Percentiles rank a stretch among this genome's conserved stretches.
These are phyloP conservation scores for Triadica sebifera DNA, from an alignment of 345 rosid species.

Conservation along the genomic window DNA sequence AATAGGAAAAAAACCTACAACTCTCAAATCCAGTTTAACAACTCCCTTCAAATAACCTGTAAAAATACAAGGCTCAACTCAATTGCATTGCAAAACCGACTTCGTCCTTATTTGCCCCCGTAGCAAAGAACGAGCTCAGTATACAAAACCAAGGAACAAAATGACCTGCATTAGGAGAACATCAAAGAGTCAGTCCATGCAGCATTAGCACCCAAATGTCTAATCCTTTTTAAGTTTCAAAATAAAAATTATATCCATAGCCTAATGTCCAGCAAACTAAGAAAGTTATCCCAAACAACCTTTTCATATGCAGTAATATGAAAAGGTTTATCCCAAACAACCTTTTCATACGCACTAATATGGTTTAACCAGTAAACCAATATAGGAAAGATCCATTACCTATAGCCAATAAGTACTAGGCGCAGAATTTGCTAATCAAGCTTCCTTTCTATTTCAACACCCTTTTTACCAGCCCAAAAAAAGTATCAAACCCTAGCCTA, in stretches of 20 bases:
- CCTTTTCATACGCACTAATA: no score
- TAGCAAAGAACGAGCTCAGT: conserved; percentile 28
- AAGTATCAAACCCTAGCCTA: not conserved
- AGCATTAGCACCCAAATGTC: not conserved
- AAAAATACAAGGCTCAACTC: conserved; percentile 13
- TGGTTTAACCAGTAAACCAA: no score
- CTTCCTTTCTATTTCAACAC: not conserved
- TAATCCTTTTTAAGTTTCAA: not conserved
- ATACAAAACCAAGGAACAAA: conserved; percentile 11
- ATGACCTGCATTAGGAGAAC: conserved; percentile 30
- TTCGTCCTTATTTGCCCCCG: conserved; percentile 28
- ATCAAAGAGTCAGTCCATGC: not conserved
- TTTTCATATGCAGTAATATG: no score
- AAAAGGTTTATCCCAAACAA: no score
- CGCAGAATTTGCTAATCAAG: not conserved
- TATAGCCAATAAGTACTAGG: not conserved
- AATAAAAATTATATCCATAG: not conserved
- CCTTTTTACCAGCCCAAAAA: not conserved
- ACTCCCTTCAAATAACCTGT: not conserved
- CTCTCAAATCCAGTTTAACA: not conserved
- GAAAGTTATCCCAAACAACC: not conserved
- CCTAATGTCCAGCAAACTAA: not conserved
- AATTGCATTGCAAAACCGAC: conserved; percentile 9
- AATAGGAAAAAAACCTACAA: not conserved
- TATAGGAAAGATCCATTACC: not conserved